These are phyloP conservation scores for Salvia splendens DNA, from an alignment of 257 asterid genomes.

Conservation along the genomic window DNA sequence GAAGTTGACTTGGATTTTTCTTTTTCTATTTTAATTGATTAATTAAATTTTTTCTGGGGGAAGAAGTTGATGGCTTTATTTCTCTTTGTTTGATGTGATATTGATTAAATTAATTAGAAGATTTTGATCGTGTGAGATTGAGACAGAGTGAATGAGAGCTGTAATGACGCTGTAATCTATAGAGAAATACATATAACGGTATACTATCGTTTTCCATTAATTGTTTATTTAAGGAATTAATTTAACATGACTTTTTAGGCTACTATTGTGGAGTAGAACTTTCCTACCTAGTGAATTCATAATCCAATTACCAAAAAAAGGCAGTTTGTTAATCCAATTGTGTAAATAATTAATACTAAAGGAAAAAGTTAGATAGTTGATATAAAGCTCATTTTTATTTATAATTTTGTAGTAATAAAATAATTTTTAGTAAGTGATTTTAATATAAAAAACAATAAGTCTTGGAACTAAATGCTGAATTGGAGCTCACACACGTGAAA, in stretches of 20 bases:
- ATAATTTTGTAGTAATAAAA: too few relatives aligned
- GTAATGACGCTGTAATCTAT: slow-evolving; percentile 35
- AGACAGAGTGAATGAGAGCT: slow-evolving; percentile 39
- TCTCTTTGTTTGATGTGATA: background rate
- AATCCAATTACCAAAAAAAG: too few relatives aligned
- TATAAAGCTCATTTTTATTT: too few relatives aligned
- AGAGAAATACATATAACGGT: slow-evolving; percentile 31
- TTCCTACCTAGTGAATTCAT: background rate
- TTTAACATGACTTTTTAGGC: slow-evolving; percentile 1
- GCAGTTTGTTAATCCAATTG: background rate
- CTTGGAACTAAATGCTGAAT: too few relatives aligned
- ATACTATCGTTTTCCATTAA: slow-evolving; percentile 12
- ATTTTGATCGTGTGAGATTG: slow-evolving; percentile 29
- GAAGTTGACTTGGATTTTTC: slow-evolving; percentile 36
- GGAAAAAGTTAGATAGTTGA: too few relatives aligned
- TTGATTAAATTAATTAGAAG: background rate
- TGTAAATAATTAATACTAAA: background rate
- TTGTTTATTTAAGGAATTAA: background rate
- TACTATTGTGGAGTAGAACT: slow-evolving; percentile 1
- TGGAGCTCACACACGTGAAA: too few relatives aligned
- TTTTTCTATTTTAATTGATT: background rate
- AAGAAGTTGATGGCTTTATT: background rate
- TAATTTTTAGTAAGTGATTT: too few relatives aligned
- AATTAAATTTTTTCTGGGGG: background rate
- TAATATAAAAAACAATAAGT: too few relatives aligned